Evolutionary conservation across 2,329 filamentous ascomycete species (phyloP).

Genomic region (Rhynchosporium secalis): DNA sequence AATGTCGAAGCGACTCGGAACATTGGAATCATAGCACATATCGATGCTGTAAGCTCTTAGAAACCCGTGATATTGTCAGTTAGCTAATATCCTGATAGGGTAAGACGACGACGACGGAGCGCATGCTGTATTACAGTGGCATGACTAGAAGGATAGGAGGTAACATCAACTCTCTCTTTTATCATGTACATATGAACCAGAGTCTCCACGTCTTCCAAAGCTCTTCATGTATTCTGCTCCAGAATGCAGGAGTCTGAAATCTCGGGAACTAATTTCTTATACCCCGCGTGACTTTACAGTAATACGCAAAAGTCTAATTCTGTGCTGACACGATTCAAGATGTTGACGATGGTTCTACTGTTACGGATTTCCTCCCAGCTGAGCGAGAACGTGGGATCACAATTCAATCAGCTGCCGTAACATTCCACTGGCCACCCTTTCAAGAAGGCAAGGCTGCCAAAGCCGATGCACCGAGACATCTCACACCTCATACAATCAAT

Average conservation of each 20-base stretch:
- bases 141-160: constrained; percentile 81
- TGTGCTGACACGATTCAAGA: constrained; percentile 48
- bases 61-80: background rate
- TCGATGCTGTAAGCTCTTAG: constrained; percentile 69
- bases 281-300: background rate
- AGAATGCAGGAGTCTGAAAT: no score
- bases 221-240: no score
- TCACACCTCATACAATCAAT: constrained; percentile 71
- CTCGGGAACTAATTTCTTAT: no score
- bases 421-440: constrained; percentile 83
- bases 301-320: background rate
- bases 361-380: constrained; percentile 93
- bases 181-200: background rate
- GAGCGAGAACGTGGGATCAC: constrained; percentile 93
- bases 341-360: constrained; percentile 94
- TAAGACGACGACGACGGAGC: constrained; percentile 97
- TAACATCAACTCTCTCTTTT: constrained; percentile 36
- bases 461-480: constrained; percentile 50
- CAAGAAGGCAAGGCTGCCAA: constrained; percentile 25
- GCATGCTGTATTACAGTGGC: constrained; percentile 97
- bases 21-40: constrained; percentile 97
- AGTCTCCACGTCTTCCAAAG: background rate
- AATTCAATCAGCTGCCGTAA: constrained; percentile 95
- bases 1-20: constrained; percentile 69
- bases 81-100: constrained; percentile 51